phyloP scores from a whole-genome alignment of 148 eudicot species.

The Dysphania ambrosioides region DNA sequence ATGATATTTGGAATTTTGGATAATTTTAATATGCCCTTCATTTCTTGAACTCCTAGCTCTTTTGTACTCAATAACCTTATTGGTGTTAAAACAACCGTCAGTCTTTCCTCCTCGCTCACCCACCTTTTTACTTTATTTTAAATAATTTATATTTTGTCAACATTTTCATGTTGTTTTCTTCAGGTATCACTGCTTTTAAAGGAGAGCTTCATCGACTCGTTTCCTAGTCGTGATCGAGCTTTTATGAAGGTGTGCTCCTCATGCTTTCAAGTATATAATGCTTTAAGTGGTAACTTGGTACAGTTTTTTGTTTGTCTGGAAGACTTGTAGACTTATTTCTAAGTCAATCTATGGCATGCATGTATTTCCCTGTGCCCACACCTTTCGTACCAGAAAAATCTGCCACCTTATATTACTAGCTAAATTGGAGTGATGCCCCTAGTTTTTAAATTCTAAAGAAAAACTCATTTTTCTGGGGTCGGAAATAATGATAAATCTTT shows the following conservation, averaged over 20 bases:
- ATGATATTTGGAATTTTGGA: not conserved
- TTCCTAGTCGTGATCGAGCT: constrained; percentile 71
- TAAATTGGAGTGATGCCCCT: not conserved
- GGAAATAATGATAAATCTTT: not conserved
- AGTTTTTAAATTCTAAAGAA: too few relatives aligned
- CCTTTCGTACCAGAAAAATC: too few relatives aligned
- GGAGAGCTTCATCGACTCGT: constrained; percentile 93
- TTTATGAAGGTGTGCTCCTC: constrained; percentile 74
- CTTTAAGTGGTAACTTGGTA: not conserved
- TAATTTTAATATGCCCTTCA: not conserved
- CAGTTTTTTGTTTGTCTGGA: not conserved
- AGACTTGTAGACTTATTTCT: not conserved
- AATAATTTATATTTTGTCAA: not conserved
- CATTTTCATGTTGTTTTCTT: constrained; percentile 7
- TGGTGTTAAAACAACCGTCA: not conserved
- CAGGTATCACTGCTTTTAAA: constrained; percentile 90
- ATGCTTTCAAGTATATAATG: constrained; percentile 13
- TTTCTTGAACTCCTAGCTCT: constrained; percentile 4
- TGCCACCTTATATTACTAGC: too few relatives aligned
- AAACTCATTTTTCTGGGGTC: not conserved
- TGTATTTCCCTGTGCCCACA: too few relatives aligned
- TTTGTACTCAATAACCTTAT: not conserved
- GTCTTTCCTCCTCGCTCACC: not conserved
- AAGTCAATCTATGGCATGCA: not conserved
- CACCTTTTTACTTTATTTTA: not conserved